Conservation (phyloP, 148 eudicot species). For the Chenopodium berlandieri region DNA sequence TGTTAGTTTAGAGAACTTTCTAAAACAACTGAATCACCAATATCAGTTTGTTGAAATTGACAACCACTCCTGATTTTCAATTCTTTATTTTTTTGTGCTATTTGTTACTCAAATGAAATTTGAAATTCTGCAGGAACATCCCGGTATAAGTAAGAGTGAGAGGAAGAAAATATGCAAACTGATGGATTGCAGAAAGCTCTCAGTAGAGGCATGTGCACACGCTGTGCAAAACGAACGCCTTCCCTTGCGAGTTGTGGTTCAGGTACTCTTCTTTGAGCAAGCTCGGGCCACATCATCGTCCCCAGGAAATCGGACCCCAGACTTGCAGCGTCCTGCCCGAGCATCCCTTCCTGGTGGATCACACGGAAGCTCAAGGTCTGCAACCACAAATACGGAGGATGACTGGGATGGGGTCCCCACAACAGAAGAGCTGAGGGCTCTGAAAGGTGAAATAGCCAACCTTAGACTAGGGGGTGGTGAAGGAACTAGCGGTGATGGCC, state of each 20-base stretch:
- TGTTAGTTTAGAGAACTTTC: not conserved
- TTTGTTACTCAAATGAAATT: not conserved
- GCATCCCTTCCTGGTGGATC: conserved; percentile 54
- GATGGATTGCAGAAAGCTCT: conserved; percentile 87
- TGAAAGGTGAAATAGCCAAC: conserved; percentile 65
- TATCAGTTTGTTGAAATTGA: not conserved
- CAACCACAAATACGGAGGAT: conserved; percentile 79
- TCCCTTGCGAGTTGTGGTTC: conserved; percentile 74
- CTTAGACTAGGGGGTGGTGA: conserved; percentile 43
- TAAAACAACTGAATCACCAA: not conserved
- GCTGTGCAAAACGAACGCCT: conserved; percentile 91
- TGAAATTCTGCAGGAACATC: conserved; percentile 59
- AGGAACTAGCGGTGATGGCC: conserved; percentile 25
- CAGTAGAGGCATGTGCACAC: conserved; percentile 76
- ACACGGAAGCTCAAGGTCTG: conserved; percentile 77
- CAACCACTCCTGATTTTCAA: not conserved
- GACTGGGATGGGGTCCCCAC: conserved; percentile 80
- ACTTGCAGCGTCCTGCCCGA: conserved; percentile 40
- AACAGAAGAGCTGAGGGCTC: conserved; percentile 66
- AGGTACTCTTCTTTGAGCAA: conserved; percentile 91
- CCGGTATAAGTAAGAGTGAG: conserved; percentile 68
- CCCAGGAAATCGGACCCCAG: conserved; percentile 45
- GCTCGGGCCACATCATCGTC: conserved; percentile 41
- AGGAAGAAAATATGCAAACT: conserved; percentile 70
- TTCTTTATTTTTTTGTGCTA: not conserved